Base-by-base conservation (phyloP, 768 basidiomycete species). In the Lactarius indigo region DNA sequence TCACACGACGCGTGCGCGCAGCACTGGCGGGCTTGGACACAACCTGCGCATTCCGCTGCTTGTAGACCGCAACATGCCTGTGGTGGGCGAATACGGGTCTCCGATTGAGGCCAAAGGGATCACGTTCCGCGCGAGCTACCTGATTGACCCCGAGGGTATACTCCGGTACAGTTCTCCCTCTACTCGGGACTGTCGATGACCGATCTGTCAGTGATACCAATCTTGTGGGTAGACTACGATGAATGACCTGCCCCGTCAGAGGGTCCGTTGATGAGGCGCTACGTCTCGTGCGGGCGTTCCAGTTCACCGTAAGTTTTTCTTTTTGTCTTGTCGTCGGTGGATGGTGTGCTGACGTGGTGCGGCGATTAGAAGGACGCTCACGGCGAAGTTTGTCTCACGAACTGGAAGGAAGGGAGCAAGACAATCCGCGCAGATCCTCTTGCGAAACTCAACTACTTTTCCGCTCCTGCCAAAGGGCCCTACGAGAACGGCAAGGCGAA, bases 181-280 rank as follows among this genome's bases (percentile, higher is more conserved):
- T 33, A n/a, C 23, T 9, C 28, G 9, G 3, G 20, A 20, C 2
- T n/a, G 42, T 5, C 10, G 20, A 8, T 3, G 20, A n/a, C n/a
- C n/a, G n/a, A n/a, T n/a, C 20, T 47, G 20, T 8, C n/a, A 10
- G 2, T n/a, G n/a, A n/a, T n/a, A n/a, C n/a, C n/a, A n/a, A n/a
- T 47, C 20, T n/a, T n/a, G n/a, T n/a, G n/a, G 66, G 68, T 89
- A 92, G 81, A 89, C 91, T 71, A 93, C 92, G 63, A 81, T 96
- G 68, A 96, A 96, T 74, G 95, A 97, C 77, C 84, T 96, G 44
- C 92, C 92, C 94, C 18, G 94, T 96, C 58, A 95, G 95, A n/a
- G 90, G 95, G 61, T 94, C 92, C 2, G 94, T 96, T 63, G 94
- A 94, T 41, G 95, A 97, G 80, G 95, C 94, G 2, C 71, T 95